Evolutionary conservation across 345 rosid species (phyloP), one percentile per base, ranked within the genome.

Genomic region (Draba incana): DNA sequence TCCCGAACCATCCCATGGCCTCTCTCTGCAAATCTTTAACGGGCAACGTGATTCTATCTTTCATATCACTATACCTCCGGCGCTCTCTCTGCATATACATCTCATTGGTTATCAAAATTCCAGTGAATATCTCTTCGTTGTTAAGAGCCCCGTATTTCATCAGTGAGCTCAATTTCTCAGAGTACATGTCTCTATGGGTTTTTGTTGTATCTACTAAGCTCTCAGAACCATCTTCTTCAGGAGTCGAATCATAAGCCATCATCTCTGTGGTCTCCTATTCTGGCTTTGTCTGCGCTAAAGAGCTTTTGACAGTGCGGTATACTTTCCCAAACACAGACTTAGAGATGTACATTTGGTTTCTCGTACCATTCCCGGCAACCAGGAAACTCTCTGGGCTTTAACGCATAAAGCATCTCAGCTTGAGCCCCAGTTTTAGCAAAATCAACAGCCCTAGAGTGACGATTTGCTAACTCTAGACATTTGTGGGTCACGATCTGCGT

Each of bases 341-440:
- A 10, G 98, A 93, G 30, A 68, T 64, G 79, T 93, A 93, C 68
- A 31, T n/a, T 81, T 54, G 82, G 77, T 64, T 84, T 88, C 49
- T 81, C 88, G 6, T 20, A 56, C 50, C 99, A 82, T 82, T 86
- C 96, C 85, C 91, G 80, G 83, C 91, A 91, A 80, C 91, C 99
- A 8, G 97, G 97, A 75, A 83, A 91, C 56, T 84, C 91, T 71
- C 54, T 87, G 2, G 99, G 99, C 79, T 85, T 93, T 71, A 91
- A 81, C 30, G 68, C 66, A 70, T 57, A 72, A 4, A 96, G 96
- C 99, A 88, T 93, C 83, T 88, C 92, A 31, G 96, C 97, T 1
- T 96, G 95, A 10, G 91, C 95, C 38, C 99, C 97, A 0, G 91
- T 90, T 79, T 93, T 93, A 0, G 96, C 96, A 77, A 91, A 93